phyloP scores from a whole-genome alignment of 305 asterid genomes.

The Vinca major region DNA sequence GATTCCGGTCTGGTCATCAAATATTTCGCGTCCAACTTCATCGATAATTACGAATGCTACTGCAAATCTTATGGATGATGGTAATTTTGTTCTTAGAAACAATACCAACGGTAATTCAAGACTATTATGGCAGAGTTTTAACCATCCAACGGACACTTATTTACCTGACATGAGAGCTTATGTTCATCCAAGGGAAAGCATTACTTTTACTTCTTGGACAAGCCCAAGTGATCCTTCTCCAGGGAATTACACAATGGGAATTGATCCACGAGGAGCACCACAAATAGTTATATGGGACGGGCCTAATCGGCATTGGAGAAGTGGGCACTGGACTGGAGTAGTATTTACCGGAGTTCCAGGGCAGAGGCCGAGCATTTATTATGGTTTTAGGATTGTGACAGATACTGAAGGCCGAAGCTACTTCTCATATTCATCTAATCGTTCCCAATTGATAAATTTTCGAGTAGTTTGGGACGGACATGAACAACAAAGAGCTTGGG shows the following conservation, averaged over 20 bases:
- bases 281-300: constrained; percentile 76
- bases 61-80: constrained; percentile 37
- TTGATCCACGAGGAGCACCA: constrained; percentile 62
- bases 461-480: constrained; percentile 37
- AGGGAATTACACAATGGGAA: constrained; percentile 51
- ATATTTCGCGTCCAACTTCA: constrained; percentile 8
- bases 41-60: constrained; percentile 21
- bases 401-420: constrained; percentile 19
- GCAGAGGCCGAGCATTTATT: constrained; percentile 20
- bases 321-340: constrained; percentile 57
- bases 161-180: constrained; percentile 46
- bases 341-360: constrained; percentile 41
- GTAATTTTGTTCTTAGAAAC: constrained; percentile 33
- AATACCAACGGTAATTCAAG: background rate
- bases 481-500: constrained; percentile 43
- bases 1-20: constrained; percentile 34
- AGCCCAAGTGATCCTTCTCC: constrained; percentile 48
- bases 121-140: constrained; percentile 45
- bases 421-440: constrained; percentile 28
- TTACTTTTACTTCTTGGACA: constrained; percentile 48
- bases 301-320: constrained; percentile 53
- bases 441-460: constrained; percentile 31
- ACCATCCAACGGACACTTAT: constrained; percentile 50
- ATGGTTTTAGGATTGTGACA: constrained; percentile 38
- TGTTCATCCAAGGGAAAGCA: constrained; percentile 18